Evolutionary conservation across 2,329 filamentous ascomycete species (phyloP), one percentile per base, ranked within the genome.

Genomic region (Sarocladium brachiariae): DNA sequence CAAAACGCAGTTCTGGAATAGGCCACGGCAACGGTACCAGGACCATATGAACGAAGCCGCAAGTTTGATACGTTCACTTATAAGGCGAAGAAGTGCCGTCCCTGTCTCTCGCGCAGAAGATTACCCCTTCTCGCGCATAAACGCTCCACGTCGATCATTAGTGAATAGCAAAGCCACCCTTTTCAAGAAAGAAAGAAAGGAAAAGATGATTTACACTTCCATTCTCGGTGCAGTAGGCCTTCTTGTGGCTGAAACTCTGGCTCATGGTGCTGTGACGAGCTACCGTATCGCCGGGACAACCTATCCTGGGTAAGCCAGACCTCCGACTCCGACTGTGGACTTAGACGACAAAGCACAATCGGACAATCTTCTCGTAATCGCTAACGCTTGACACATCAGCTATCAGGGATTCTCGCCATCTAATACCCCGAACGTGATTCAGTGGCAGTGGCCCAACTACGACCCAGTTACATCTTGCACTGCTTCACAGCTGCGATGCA

Each of bases 361-460:
- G n/a, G n/a, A n/a, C n/a, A n/a, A n/a, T n/a, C n/a, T n/a, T n/a
- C n/a, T n/a, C n/a, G n/a, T n/a, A n/a, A n/a, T n/a, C n/a, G n/a
- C n/a, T n/a, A n/a, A n/a, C n/a, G 27, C 33, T 23, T 18, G 21
- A 11, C 14, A 19, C 25, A 9, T 18, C 52, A 54, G 52, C 47
- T 74, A 72, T 53, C 59, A 72, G 51, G 75, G 75, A 52, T 79
- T 75, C 65, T 70, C 72, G 1, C 76, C 76, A 5, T 59, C 66
- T 27, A 67, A 67, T 25, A 68, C 67, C 30, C 73, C 73, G 14
- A 67, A 72, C 54, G 74, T 75, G n/a, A 80, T 80, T 59, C 74
- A 81, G 62, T 65, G 76, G 38, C 75, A 80, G 66, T 80, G 77
- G 77, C 70, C 72, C 14, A 67, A 76, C 65, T 80, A 80, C 67